Percentiles rank a stretch among this genome's conserved stretches.
Evolutionary conservation across 805 yeast species (phyloP).

Genomic region (Candida arabinofermentans): DNA sequence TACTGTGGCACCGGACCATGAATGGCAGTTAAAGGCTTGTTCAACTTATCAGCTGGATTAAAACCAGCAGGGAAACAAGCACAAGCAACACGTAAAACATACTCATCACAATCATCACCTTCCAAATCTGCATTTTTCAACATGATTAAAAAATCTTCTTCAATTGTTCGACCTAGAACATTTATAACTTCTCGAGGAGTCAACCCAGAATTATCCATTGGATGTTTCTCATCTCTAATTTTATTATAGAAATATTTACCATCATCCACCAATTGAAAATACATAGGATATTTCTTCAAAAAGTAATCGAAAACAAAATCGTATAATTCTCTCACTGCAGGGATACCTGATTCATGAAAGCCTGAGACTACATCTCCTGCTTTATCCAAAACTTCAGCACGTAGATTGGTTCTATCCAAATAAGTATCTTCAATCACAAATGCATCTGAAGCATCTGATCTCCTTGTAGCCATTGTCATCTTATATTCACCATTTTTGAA

Average conservation of each 20-base stretch:
- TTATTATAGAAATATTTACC: slow-evolving; percentile 28
- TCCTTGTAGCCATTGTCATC: slow-evolving; percentile 59
- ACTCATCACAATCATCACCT: slow-evolving; percentile 40
- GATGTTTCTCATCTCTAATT: slow-evolving; percentile 39
- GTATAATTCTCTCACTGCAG: slow-evolving; percentile 49
- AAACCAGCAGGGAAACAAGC: slow-evolving; percentile 73
- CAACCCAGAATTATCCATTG: slow-evolving; percentile 22
- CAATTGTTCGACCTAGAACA: slow-evolving; percentile 34
- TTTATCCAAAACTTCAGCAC: slow-evolving; percentile 31
- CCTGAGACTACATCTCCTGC: slow-evolving; percentile 33
- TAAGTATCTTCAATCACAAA: slow-evolving; percentile 62
- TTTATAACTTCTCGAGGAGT: slow-evolving; percentile 12
- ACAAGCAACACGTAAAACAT: slow-evolving; percentile 50
- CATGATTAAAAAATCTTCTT: slow-evolving; percentile 62
- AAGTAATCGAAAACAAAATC: slow-evolving; percentile 33
- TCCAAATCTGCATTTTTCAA: slow-evolving; percentile 35
- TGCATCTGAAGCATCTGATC: slow-evolving; percentile 49
- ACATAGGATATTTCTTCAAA: slow-evolving; percentile 48
- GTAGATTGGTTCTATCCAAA: slow-evolving; percentile 37
- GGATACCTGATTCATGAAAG: slow-evolving; percentile 28
- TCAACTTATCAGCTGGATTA: slow-evolving; percentile 51
- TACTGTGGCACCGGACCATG: slow-evolving; percentile 77
- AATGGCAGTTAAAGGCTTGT: slow-evolving; percentile 52
- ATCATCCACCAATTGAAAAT: slow-evolving; percentile 33
- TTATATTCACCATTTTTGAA: slow-evolving; percentile 43